Evolutionary conservation across 441 rosid genomes (phyloP), one percentile per base, ranked within the genome.

Genomic region (Croton laevigatus): DNA sequence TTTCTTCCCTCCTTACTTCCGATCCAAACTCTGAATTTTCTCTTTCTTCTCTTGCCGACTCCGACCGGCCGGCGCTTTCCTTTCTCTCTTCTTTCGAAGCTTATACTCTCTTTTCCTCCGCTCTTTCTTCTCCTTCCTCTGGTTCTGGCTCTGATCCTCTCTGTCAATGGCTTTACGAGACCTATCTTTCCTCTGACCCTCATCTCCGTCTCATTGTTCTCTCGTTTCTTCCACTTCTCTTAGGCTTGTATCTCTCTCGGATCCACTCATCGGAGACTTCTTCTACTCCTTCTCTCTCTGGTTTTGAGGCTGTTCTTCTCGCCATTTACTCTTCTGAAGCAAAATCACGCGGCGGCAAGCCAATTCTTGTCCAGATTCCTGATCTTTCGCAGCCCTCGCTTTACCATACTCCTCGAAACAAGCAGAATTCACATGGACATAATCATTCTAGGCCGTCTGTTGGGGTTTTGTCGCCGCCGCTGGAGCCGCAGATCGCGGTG

Each of bases 91-190:
- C 96, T n/a, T 75, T 73, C 7, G 81, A 82, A 27, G 89, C 94
- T 22, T 89, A 88, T 81, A 71, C 84, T 5, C 80, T 84, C 66
- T 69, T 94, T 67, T 82, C 91, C 54, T 23, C 81, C 4, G 71
- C 83, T 36, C 83, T 94, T 6, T 73, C 84, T 44, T 48, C 76
- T 34, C 85, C 93, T 14, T 6, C 67, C 13, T 90, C 97, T 2
- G 97, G 98, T 40, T 84, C 95, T 14, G 96, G 93, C 76, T 81
- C 92, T 37, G 97, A 94, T 71, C 88, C 90, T 9, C 91, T 94
- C 60, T 94, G 97, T 73, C 91, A 94, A 48, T 94, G 98, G 98
- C 94, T 94, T 51, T 94, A 91, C 79, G 97, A 94, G 17, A 94
- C 97, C 2, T 94, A 83, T 70, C 89, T 90, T 44, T 79, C 92